phyloP scores from a whole-genome alignment of 306 rosid genomes.

The Vachellia pachyceras region DNA sequence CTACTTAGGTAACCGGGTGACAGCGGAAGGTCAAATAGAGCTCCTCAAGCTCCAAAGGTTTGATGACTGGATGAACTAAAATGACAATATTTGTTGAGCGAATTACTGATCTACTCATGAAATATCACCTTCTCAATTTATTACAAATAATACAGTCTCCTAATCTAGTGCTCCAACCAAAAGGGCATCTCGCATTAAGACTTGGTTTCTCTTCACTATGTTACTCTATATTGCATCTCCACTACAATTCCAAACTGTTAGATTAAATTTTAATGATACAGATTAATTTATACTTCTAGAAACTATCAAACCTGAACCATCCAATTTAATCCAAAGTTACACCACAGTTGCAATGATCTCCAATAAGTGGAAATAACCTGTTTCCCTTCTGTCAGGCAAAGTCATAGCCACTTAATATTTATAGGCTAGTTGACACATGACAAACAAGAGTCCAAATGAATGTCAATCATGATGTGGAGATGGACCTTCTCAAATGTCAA shows the following conservation, averaged over 20 bases:
- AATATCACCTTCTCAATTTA: background rate
- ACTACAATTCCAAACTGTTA: background rate
- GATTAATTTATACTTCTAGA: background rate
- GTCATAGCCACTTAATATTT: background rate
- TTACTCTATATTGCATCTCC: background rate
- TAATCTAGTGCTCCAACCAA: background rate
- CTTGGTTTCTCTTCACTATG: background rate
- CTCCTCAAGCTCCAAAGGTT: conserved; percentile 25
- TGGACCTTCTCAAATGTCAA: background rate
- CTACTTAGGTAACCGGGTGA: conserved; percentile 10
- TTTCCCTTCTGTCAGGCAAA: background rate
- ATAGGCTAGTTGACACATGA: background rate
- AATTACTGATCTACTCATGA: background rate
- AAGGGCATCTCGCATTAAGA: background rate
- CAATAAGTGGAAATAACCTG: background rate
- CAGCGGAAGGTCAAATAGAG: conserved; percentile 19
- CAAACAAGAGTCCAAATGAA: background rate
- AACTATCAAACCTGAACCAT: background rate
- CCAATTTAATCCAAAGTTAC: no score
- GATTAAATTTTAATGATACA: background rate
- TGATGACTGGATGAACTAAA: conserved; percentile 9
- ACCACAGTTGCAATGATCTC: background rate
- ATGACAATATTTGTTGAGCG: conserved; percentile 1
- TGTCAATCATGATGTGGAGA: background rate
- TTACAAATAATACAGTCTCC: background rate